These are phyloP conservation scores for Neofusicoccum cordaticola DNA, from an alignment of 2,329 filamentous ascomycete species.

Conservation along the genomic window DNA sequence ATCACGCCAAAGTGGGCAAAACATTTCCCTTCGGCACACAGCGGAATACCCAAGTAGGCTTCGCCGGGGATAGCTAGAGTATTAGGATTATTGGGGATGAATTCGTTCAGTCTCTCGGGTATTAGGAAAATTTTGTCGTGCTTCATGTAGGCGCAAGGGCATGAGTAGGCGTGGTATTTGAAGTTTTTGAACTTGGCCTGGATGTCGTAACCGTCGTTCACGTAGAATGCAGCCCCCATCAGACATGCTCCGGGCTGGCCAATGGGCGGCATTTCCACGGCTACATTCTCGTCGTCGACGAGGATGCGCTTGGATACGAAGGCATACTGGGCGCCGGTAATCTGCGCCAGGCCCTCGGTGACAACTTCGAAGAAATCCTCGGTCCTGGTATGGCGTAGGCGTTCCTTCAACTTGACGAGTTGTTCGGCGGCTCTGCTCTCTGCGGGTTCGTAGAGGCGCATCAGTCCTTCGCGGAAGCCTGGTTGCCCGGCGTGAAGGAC, in stretches of 20 bases:
- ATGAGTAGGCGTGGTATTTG: slow-evolving; percentile 63
- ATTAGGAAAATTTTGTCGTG: slow-evolving; percentile 70
- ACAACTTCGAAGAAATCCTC: slow-evolving; percentile 64
- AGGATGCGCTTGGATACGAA: slow-evolving; percentile 66
- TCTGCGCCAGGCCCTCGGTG: slow-evolving; percentile 62
- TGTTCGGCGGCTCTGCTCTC: slow-evolving; percentile 62
- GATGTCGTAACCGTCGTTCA: slow-evolving; percentile 57
- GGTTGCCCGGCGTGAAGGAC: slow-evolving; percentile 44
- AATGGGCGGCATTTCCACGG: slow-evolving; percentile 60
- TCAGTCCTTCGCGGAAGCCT: slow-evolving; percentile 41
- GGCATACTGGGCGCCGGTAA: slow-evolving; percentile 64
- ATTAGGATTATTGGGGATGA: slow-evolving; percentile 61
- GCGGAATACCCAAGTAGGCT: slow-evolving; percentile 64
- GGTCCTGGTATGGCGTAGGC: slow-evolving; percentile 51
- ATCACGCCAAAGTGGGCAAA: slow-evolving; percentile 70
- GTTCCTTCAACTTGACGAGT: slow-evolving; percentile 58
- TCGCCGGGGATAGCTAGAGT: slow-evolving; percentile 60
- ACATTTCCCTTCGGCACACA: slow-evolving; percentile 64
- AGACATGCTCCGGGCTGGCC: slow-evolving; percentile 62
- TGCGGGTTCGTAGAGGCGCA: slow-evolving; percentile 35
- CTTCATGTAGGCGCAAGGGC: slow-evolving; percentile 67
- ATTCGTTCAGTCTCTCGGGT: slow-evolving; percentile 58
- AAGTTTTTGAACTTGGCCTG: slow-evolving; percentile 57
- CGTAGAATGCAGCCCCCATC: slow-evolving; percentile 65
- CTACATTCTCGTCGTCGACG: slow-evolving; percentile 56